These are phyloP conservation scores for Penicillium oxalicum DNA, from an alignment of 2,329 filamentous ascomycete genomes.

Conservation along the genomic window DNA sequence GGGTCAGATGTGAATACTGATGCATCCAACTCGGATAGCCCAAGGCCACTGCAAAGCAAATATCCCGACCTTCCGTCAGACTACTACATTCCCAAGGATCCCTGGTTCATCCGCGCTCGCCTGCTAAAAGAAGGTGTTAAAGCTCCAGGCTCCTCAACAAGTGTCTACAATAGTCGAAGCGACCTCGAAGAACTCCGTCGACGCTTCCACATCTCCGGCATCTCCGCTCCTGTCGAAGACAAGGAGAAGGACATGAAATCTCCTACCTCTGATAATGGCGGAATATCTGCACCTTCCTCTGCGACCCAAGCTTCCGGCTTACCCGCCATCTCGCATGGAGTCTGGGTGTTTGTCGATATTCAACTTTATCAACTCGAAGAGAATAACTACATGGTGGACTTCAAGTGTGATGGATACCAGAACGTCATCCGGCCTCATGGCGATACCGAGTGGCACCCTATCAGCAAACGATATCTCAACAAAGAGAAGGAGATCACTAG, in stretches of 20 bases:
- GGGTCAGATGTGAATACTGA: slow-evolving; percentile 36
- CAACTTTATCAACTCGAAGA: slow-evolving; percentile 93
- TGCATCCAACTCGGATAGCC: slow-evolving; percentile 26
- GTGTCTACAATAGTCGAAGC: slow-evolving; percentile 36
- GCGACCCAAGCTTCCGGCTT: slow-evolving; percentile 30
- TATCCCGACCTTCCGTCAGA: slow-evolving; percentile 46
- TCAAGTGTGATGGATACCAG: slow-evolving; percentile 97
- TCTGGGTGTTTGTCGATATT: slow-evolving; percentile 93
- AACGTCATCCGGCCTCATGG: slow-evolving; percentile 59
- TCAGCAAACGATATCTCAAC: slow-evolving; percentile 48
- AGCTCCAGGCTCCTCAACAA: slow-evolving; percentile 41
- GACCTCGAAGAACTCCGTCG: slow-evolving; percentile 39
- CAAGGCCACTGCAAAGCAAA: slow-evolving; percentile 38
- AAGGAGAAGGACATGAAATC: slow-evolving; percentile 19
- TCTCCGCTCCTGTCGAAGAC: slow-evolving; percentile 30
- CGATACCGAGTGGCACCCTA: slow-evolving; percentile 43
- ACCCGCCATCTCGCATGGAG: slow-evolving; percentile 54
- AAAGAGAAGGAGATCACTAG: slow-evolving; percentile 94
- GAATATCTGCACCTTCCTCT: slow-evolving; percentile 31
- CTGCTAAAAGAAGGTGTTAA: slow-evolving; percentile 77
- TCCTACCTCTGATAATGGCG: slow-evolving; percentile 30
- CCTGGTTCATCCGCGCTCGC: slow-evolving; percentile 88
- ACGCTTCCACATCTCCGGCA: slow-evolving; percentile 33
- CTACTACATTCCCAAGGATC: slow-evolving; percentile 85
- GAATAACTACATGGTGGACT: slow-evolving; percentile 91